Percentiles rank a stretch among this genome's conserved stretches.
Evolutionary conservation across 192 early-diverging fungal species (phyloP).

Genomic region (Linnemannia exigua): DNA sequence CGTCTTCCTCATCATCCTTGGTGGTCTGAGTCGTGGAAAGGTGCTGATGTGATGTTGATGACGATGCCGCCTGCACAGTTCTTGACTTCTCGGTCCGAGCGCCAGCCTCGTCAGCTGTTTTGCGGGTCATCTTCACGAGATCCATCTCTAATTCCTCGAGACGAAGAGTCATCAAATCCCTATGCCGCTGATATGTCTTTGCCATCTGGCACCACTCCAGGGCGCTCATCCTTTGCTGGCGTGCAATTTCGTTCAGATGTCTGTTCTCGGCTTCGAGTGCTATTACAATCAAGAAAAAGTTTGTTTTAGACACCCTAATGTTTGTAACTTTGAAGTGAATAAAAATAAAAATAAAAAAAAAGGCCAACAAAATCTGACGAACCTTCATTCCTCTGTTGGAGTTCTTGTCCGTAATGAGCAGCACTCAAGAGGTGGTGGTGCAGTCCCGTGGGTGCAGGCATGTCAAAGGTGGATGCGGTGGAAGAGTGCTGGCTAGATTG

Average conservation of each 20-base stretch:
- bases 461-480: not conserved
- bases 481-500: not conserved
- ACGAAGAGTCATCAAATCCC: slow-evolving; percentile 27
- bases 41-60: not conserved
- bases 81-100: not conserved
- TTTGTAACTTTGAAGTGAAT: not conserved
- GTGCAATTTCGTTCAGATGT: not conserved
- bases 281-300: not conserved
- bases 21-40: not conserved
- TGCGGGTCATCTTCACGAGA: not conserved
- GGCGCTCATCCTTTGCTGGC: slow-evolving; percentile 14
- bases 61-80: not conserved
- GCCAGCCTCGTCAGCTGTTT: not conserved
- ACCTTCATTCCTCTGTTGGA: slow-evolving; percentile 22
- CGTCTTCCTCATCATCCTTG: not conserved
- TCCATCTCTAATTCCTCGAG: slow-evolving; percentile 34
- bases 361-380: not conserved
- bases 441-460: slow-evolving; percentile 9
- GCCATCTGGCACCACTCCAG: slow-evolving; percentile 32
- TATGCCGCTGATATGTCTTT: slow-evolving; percentile 43
- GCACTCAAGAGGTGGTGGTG: slow-evolving; percentile 25
- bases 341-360: not conserved
- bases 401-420: slow-evolving; percentile 19
- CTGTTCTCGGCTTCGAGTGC: slow-evolving; percentile 25
- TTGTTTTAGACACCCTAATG: not conserved